Evolutionary conservation across 1,284 basidiomycete species (phyloP).

Genomic region (Trichosporon sp.): DNA sequence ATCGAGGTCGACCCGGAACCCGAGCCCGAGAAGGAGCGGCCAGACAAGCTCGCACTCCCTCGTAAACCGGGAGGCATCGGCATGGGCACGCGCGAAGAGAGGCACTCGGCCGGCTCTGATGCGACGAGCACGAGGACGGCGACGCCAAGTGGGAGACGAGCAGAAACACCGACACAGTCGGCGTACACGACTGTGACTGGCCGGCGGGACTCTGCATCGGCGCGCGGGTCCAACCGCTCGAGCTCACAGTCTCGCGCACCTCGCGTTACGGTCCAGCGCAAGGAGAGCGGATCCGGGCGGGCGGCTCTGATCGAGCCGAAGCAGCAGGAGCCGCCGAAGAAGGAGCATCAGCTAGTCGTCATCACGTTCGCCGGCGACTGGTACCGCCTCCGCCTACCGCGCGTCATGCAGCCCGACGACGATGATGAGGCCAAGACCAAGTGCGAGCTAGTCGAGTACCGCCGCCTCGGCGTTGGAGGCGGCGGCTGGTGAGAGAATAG

Average conservation of each 20-base stretch:
- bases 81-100: conserved; percentile 27
- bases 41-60: not conserved
- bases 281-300: not conserved
- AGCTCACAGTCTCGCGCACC: not conserved
- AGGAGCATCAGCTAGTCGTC: conserved; percentile 61
- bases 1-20: conserved; percentile 57
- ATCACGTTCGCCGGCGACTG: conserved; percentile 86
- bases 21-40: conserved; percentile 28
- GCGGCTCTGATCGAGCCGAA: not conserved
- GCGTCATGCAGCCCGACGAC: conserved; percentile 7
- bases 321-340: not conserved
- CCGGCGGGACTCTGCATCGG: not conserved
- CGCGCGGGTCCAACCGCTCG: not conserved
- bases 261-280: not conserved
- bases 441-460: conserved; percentile 43
- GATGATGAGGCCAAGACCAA: conserved; percentile 16
- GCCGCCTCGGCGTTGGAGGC: conserved; percentile 39
- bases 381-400: conserved; percentile 75
- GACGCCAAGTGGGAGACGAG: conserved; percentile 19
- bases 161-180: conserved; percentile 16
- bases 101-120: conserved; percentile 24
- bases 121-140: conserved; percentile 25
- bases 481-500: conserved; percentile 31
- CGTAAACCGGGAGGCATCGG: conserved; percentile 5
- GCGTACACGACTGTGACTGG: not conserved